Evolutionary conservation across 495 filamentous ascomycete genomes (phyloP), one percentile per base, ranked within the genome.

Genomic region (Poronia punctata): DNA sequence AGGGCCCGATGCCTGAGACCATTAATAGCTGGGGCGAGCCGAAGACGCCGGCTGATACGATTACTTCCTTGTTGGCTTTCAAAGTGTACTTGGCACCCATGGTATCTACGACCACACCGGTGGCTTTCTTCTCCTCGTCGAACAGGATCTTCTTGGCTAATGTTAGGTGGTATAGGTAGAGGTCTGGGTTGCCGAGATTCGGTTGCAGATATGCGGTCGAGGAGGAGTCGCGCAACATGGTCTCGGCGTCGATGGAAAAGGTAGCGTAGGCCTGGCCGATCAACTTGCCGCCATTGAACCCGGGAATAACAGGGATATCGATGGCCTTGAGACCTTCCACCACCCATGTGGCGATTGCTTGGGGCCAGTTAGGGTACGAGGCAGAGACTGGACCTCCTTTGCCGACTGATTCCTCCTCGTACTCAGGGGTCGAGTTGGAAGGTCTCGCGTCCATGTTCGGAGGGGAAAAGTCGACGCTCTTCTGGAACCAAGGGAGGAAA

Each of bases 21-120:
- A 71, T 68, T 0, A 74, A 52, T 5, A 74, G 55, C 27, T 65
- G 62, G 5, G 70, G 71, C 5, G 62, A 66, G 18, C 65, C 62
- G 33, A 72, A 65, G 1, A 60, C 56, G 14, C 71, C 71, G 2
- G 67, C 65, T 3, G 60, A 66, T 0, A 75, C 7, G 18, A 75
- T 65, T 29, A 75, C 57, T 42, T 75, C 71, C 29, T 64, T 68
- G 1, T 40, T 52, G 2, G 66, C 58, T 1, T 38, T 28, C 3
- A 78, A 32, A 0, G 36, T 58, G 43, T 68, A 73, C 6, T 32
- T 29, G 9, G 45, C 34, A 5, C 61, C 57, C 6, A 30, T 40
- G 3, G 48, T 53, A 26, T 42, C 29, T 11, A 66, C 63, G 7
- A 22, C 28, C 4, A 69, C 65, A 3, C 57, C 61, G 0, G 52